phyloP scores from a whole-genome alignment of 345 rosid genomes.

The Rhizophora apiculata region DNA sequence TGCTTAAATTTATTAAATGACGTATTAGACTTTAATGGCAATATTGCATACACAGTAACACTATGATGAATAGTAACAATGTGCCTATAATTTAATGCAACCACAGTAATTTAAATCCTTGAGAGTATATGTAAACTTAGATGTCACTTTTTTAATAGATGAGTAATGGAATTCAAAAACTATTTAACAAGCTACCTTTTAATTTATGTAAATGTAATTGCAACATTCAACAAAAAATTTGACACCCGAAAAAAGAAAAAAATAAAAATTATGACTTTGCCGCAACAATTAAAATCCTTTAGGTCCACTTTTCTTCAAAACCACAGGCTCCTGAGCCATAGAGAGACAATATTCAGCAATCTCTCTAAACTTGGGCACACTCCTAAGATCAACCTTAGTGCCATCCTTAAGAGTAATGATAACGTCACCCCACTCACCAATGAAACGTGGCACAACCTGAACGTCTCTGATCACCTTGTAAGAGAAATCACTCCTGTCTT shows the following conservation, averaged over 20 bases:
- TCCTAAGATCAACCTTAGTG: conserved; percentile 75
- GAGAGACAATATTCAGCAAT: conserved; percentile 72
- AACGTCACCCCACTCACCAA: conserved; percentile 95
- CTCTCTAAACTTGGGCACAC: conserved; percentile 90
- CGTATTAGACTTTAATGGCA: too few species aligned
- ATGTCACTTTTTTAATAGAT: too few species aligned
- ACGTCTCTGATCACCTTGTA: conserved; percentile 84
- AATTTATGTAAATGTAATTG: too few species aligned
- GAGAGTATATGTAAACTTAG: too few species aligned
- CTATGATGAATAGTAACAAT: too few species aligned
- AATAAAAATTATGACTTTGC: neutral
- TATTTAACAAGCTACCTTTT: too few species aligned
- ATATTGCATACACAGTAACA: too few species aligned
- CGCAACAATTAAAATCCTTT: conserved; percentile 42
- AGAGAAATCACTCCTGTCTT: conserved; percentile 88
- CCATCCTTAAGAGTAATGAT: conserved; percentile 74
- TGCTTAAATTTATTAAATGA: too few species aligned
- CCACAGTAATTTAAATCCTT: too few species aligned
- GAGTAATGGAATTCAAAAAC: too few species aligned
- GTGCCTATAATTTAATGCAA: too few species aligned
- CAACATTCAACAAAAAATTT: too few species aligned
- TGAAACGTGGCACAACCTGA: conserved; percentile 85
- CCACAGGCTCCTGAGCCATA: conserved; percentile 64
- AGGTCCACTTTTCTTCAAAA: conserved; percentile 43
- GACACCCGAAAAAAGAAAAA: neutral